These are phyloP conservation scores for Esteya vermicola DNA, from an alignment of 2,329 filamentous ascomycete genomes.

Conservation along the genomic window DNA sequence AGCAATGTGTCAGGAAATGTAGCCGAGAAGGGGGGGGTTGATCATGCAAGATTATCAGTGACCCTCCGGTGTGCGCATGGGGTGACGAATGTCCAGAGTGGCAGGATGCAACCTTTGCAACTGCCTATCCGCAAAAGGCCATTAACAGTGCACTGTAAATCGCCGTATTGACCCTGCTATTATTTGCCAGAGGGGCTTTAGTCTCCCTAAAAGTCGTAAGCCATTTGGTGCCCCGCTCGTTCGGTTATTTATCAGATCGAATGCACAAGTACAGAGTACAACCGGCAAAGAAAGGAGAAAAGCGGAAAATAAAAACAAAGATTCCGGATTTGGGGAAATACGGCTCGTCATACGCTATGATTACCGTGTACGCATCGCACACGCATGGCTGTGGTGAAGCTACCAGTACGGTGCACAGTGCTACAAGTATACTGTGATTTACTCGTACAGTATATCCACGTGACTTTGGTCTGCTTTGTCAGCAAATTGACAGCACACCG, in stretches of 20 bases:
- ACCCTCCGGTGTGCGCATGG: background rate
- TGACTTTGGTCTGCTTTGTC: too few relatives aligned
- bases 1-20: too few relatives aligned
- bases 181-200: constrained; percentile 3
- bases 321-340: too few relatives aligned
- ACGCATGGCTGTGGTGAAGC: too few relatives aligned
- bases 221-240: background rate
- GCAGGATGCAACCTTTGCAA: background rate
- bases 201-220: background rate
- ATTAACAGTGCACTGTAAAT: background rate
- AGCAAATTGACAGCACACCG: too few relatives aligned
- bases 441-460: too few relatives aligned
- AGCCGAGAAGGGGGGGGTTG: background rate
- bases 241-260: constrained; percentile 2
- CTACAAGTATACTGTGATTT: too few relatives aligned
- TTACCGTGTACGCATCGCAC: too few relatives aligned
- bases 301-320: too few relatives aligned
- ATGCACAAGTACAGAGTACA: background rate
- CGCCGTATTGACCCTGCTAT: background rate
- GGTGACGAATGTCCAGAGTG: background rate
- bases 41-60: constrained; percentile 12
- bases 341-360: too few relatives aligned
- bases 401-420: too few relatives aligned
- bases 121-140: background rate
- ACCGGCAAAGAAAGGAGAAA: too few relatives aligned